A percentile compares a stretch with the other conserved stretches of the same genome.
Evolutionary conservation across 1,284 basidiomycete species (phyloP).

Genomic region (Ceratobasidium sp.): DNA sequence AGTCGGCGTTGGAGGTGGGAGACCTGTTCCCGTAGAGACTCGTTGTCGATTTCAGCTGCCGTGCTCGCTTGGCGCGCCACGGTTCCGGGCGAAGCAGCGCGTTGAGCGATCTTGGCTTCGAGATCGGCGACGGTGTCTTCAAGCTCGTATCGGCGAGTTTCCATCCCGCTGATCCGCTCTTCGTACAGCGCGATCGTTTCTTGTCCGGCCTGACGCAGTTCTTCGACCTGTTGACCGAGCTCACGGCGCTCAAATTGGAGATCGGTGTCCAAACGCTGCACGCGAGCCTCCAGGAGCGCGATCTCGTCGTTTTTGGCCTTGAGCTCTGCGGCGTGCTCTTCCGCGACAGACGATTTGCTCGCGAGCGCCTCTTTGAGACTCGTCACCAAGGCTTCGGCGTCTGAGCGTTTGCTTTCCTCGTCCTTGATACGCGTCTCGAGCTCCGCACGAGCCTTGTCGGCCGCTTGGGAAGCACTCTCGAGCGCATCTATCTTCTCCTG

Average conservation of each 20-base stretch:
- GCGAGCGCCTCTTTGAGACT: slow-evolving; percentile 69
- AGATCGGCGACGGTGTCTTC: slow-evolving; percentile 77
- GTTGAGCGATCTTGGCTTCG: slow-evolving; percentile 65
- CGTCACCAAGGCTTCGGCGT: slow-evolving; percentile 61
- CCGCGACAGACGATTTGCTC: slow-evolving; percentile 68
- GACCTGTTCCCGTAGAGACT: slow-evolving; percentile 88
- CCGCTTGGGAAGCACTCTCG: neutral
- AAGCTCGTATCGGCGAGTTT: slow-evolving; percentile 81
- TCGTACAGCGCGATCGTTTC: slow-evolving; percentile 95
- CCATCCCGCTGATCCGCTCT: slow-evolving; percentile 80
- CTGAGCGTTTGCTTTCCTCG: slow-evolving; percentile 57
- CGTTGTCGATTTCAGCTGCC: slow-evolving; percentile 92
- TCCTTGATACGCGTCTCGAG: slow-evolving; percentile 67
- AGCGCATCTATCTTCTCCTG: slow-evolving; percentile 64
- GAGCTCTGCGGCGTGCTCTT: slow-evolving; percentile 66
- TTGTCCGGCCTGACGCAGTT: slow-evolving; percentile 87
- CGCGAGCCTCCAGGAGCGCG: slow-evolving; percentile 64
- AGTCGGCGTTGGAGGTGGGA: slow-evolving; percentile 87
- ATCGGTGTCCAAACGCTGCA: slow-evolving; percentile 66
- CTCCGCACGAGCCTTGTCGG: slow-evolving; percentile 48
- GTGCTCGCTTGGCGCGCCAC: slow-evolving; percentile 64
- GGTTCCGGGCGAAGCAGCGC: slow-evolving; percentile 61
- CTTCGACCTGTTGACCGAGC: slow-evolving; percentile 78
- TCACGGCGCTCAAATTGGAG: slow-evolving; percentile 77
- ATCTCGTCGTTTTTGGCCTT: slow-evolving; percentile 72